Conservation (phyloP, 495 filamentous ascomycete species). For the Podospora didyma region DNA sequence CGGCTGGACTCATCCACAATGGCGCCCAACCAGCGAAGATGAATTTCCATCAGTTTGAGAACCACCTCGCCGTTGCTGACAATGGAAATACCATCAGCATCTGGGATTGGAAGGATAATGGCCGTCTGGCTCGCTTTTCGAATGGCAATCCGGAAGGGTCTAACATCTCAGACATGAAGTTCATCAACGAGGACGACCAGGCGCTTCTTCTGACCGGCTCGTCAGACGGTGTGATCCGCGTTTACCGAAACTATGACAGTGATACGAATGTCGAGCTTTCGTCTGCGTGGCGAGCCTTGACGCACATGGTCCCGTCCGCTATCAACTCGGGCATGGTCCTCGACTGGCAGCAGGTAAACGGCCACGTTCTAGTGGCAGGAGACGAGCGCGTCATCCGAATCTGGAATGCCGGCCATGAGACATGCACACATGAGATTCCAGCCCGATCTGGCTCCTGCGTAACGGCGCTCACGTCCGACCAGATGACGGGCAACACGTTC, state of each 20-base stretch:
- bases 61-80: conserved; percentile 91
- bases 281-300: conserved; percentile 84
- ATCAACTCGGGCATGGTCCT: conserved; percentile 93
- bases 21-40: conserved; percentile 83
- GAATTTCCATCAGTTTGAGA: conserved; percentile 97
- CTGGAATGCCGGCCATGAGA: conserved; percentile 91
- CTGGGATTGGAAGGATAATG: conserved; percentile 84
- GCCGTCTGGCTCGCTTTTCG: conserved; percentile 76
- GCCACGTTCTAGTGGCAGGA: conserved; percentile 87
- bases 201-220: conserved; percentile 91
- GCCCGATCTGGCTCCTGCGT: conserved; percentile 94
- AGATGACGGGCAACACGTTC: conserved; percentile 94
- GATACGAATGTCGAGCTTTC: conserved; percentile 75
- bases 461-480: conserved; percentile 91
- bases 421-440: conserved; percentile 90
- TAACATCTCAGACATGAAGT: conserved; percentile 88
- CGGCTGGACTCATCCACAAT: conserved; percentile 75
- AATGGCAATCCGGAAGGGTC: conserved; percentile 90
- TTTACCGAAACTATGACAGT: conserved; percentile 87
- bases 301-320: conserved; percentile 86
- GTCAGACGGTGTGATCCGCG: conserved; percentile 86
- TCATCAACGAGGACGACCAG: conserved; percentile 98
- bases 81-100: conserved; percentile 84
- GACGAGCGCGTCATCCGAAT: conserved; percentile 94
- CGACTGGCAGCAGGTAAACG: conserved; percentile 98